Evolutionary conservation across 2,329 filamentous ascomycete genomes (phyloP).

Genomic region (Teratosphaeria viscida): DNA sequence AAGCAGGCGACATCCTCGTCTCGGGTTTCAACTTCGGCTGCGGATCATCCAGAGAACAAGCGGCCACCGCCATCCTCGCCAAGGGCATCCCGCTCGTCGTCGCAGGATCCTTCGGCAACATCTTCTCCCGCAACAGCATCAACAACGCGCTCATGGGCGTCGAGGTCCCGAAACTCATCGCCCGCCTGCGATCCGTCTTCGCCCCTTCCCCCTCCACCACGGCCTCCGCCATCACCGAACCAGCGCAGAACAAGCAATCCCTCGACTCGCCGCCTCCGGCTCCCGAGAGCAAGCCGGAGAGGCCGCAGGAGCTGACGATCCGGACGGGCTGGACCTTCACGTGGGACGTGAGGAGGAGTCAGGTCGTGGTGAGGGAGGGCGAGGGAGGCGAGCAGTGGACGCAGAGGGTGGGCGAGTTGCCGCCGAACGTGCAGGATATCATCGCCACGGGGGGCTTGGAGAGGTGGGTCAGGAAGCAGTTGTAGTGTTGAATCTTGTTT

Average conservation of each 20-base stretch:
- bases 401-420: slow-evolving; percentile 72
- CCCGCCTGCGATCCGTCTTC: slow-evolving; percentile 55
- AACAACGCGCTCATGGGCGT: slow-evolving; percentile 68
- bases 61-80: slow-evolving; percentile 76
- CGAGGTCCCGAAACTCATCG: slow-evolving; percentile 57
- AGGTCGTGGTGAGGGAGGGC: slow-evolving; percentile 61
- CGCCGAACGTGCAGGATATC: slow-evolving; percentile 75
- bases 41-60: slow-evolving; percentile 72
- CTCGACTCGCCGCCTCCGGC: slow-evolving; percentile 41
- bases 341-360: slow-evolving; percentile 69
- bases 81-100: slow-evolving; percentile 72
- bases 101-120: slow-evolving; percentile 71
- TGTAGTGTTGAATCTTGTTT: slow-evolving; percentile 24
- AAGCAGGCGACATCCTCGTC: slow-evolving; percentile 69
- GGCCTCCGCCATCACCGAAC: slow-evolving; percentile 34
- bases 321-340: slow-evolving; percentile 73
- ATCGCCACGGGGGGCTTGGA: slow-evolving; percentile 69
- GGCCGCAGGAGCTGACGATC: slow-evolving; percentile 51
- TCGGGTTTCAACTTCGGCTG: slow-evolving; percentile 83
- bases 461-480: slow-evolving; percentile 69
- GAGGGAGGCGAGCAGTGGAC: slow-evolving; percentile 58
- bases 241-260: slow-evolving; percentile 39
- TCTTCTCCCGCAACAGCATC: slow-evolving; percentile 68
- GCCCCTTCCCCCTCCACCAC: slow-evolving; percentile 5
- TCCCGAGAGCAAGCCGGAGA: slow-evolving; percentile 23